Percentiles rank a stretch among this genome's conserved stretches.
These are phyloP conservation scores for Hyaloscypha variabilis DNA, from an alignment of 495 filamentous ascomycete genomes.

Conservation along the genomic window DNA sequence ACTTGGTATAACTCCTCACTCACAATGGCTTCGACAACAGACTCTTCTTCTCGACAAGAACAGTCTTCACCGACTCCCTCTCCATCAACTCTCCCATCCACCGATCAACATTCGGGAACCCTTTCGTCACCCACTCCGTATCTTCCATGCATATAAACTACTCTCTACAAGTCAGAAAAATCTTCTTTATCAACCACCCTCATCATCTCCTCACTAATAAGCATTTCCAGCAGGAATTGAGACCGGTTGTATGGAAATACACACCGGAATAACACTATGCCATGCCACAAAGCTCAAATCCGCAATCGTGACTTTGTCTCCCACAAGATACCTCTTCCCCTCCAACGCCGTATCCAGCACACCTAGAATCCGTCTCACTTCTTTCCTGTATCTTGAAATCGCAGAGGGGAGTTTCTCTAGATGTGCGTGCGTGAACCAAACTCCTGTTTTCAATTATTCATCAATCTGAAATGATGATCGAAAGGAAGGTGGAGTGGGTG, in stretches of 20 bases:
- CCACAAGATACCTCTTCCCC: constrained; percentile 48
- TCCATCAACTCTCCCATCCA: constrained; percentile 10
- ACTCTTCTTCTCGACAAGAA: constrained; percentile 7
- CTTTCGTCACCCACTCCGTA: constrained; percentile 11
- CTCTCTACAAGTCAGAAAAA: constrained; percentile 3
- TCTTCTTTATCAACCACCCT: background rate
- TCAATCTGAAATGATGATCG: too few species aligned
- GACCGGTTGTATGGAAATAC: background rate
- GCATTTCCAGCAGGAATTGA: background rate
- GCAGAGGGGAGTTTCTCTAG: constrained; percentile 46
- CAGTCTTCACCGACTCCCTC: constrained; percentile 7
- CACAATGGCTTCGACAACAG: constrained; percentile 7
- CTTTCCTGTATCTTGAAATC: constrained; percentile 48
- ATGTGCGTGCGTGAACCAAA: constrained; percentile 47
- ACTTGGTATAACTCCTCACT: background rate
- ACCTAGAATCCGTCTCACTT: constrained; percentile 47
- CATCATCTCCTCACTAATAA: background rate
- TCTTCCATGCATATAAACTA: constrained; percentile 36
- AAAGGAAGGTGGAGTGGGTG: too few species aligned
- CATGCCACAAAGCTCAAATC: constrained; percentile 56
- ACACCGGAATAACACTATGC: constrained; percentile 28
- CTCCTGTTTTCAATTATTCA: too few species aligned
- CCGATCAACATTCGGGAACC: constrained; percentile 7
- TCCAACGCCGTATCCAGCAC: constrained; percentile 46
- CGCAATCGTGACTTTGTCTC: constrained; percentile 51